A percentile compares a stretch with the other conserved stretches of the same genome.
These are phyloP conservation scores for Hemisphaericaspora lyxosophila DNA, from an alignment of 1,139 yeast genomes.

Conservation along the genomic window DNA sequence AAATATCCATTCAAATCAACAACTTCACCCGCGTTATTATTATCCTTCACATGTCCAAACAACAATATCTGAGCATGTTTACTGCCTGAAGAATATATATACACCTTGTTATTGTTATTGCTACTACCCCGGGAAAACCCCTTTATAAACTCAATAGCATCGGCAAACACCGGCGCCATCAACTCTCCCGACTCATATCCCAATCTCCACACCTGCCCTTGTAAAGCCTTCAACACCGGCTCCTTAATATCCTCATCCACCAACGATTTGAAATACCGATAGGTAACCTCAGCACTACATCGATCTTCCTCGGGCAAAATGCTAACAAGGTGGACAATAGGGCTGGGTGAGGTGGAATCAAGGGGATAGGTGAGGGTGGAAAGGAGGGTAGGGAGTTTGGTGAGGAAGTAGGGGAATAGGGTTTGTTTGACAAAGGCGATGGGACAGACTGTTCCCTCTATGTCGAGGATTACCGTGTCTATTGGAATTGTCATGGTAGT, in stretches of 20 bases:
- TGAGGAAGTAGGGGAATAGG: conserved; percentile 55
- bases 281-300: conserved; percentile 23
- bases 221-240: conserved; percentile 71
- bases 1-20: conserved; percentile 55
- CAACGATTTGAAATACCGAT: conserved; percentile 51
- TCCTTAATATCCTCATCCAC: conserved; percentile 75
- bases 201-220: conserved; percentile 78
- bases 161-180: conserved; percentile 73
- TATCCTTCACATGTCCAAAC: conserved; percentile 58
- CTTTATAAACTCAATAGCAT: conserved; percentile 62
- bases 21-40: conserved; percentile 20
- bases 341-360: conserved; percentile 9
- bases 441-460: conserved; percentile 92
- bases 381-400: conserved; percentile 26
- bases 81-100: conserved; percentile 90
- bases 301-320: conserved; percentile 42
- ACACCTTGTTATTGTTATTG: conserved; percentile 35
- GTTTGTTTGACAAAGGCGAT: conserved; percentile 80
- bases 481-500: conserved; percentile 6
- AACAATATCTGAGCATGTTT: conserved; percentile 80
- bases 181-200: conserved; percentile 79
- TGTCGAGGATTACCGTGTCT: conserved; percentile 55
- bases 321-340: conserved; percentile 31
- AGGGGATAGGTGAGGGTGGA: conserved; percentile 36
- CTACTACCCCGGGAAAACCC: conserved; percentile 22